These are phyloP conservation scores for Phytophthora meadii DNA, from an alignment of 352 stramenopile species.

Conservation along the genomic window DNA sequence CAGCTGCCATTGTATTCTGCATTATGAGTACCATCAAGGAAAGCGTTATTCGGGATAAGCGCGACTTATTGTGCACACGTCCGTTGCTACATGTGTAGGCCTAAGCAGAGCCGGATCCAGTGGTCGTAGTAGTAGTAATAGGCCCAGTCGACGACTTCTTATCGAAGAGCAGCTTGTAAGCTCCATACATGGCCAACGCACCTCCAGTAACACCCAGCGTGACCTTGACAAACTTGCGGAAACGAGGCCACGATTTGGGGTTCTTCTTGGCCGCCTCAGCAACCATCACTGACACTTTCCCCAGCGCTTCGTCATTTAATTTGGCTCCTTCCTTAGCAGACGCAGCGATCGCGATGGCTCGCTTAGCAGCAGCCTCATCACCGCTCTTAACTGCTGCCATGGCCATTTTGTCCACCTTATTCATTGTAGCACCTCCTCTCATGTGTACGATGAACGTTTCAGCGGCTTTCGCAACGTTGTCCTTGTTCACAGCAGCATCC, in stretches of 20 bases:
- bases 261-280: background rate
- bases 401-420: too few species aligned
- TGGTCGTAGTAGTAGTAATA: background rate
- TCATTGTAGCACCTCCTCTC: background rate
- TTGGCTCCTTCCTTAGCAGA: background rate
- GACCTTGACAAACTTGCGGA: background rate
- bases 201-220: background rate
- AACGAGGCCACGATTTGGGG: conserved; percentile 1
- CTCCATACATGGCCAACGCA: background rate
- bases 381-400: background rate
- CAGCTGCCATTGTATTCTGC: too few species aligned
- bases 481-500: background rate
- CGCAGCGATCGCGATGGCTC: background rate
- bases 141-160: background rate
- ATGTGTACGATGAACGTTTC: background rate
- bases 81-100: too few species aligned
- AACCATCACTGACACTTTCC: background rate
- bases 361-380: background rate
- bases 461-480: background rate
- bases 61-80: too few species aligned
- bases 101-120: background rate
- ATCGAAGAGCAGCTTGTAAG: conserved; percentile 4
- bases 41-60: too few species aligned
- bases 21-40: too few species aligned
- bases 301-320: background rate